These are phyloP conservation scores for Neolentinus lepideus DNA, from an alignment of 1,284 basidiomycete species.

Conservation along the genomic window DNA sequence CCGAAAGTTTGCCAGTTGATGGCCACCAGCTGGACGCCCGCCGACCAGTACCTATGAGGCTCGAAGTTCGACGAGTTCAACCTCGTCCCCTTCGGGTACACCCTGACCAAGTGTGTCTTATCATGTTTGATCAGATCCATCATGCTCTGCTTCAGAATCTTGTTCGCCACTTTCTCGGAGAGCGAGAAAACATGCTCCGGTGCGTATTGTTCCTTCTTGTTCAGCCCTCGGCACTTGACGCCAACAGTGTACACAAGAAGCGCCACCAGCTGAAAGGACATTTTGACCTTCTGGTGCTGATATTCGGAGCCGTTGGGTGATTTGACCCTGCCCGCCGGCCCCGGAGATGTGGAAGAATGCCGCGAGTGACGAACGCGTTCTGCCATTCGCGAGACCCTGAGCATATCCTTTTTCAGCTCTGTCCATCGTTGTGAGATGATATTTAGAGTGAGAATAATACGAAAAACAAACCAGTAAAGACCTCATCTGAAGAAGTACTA, in stretches of 20 bases:
- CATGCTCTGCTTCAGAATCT: conserved; percentile 51
- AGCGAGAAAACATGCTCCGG: conserved; percentile 91
- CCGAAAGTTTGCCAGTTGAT: conserved; percentile 98
- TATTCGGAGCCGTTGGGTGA: background rate
- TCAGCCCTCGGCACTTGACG: conserved; percentile 90
- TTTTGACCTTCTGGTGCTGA: conserved; percentile 39
- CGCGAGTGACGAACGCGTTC: background rate
- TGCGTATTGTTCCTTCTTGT: conserved; percentile 84
- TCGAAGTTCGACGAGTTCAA: conserved; percentile 86
- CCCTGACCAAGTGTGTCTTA: conserved; percentile 77
- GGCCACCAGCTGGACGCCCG: conserved; percentile 91
- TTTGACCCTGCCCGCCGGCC: background rate
- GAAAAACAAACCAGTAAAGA: conserved; percentile 19
- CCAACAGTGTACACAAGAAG: conserved; percentile 94
- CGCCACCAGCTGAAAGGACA: conserved; percentile 69
- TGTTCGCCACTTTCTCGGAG: conserved; percentile 80
- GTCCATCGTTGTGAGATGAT: conserved; percentile 1
- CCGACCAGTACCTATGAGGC: conserved; percentile 86
- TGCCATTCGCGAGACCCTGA: background rate
- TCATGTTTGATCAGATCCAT: conserved; percentile 87
- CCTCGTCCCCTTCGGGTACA: conserved; percentile 85
- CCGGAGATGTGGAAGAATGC: background rate
- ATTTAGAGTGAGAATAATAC: background rate
- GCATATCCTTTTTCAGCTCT: conserved; percentile 22
- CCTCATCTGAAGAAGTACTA: conserved; percentile 36